Evolutionary conservation across 176 grass and related monocot species (phyloP).

Genomic region (Zea luxurians): DNA sequence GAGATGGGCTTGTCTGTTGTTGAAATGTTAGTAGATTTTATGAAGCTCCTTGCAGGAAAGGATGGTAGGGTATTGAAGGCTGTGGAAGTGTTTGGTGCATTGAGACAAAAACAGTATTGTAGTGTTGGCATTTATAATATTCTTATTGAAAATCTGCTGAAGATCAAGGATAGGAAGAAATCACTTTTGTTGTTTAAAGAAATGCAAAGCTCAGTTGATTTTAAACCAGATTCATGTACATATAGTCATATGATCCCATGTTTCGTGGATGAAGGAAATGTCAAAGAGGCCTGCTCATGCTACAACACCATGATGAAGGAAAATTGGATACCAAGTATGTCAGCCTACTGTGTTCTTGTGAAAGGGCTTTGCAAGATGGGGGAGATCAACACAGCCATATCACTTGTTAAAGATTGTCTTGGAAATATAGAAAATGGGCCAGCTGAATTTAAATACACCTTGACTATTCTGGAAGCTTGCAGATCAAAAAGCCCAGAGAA

Average conservation of each 20-base stretch:
- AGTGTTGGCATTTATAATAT: conserved; percentile 71
- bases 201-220: conserved; percentile 59
- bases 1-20: conserved; percentile 52
- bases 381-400: conserved; percentile 66
- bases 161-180: conserved; percentile 61
- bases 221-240: conserved; percentile 58
- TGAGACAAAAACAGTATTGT: conserved; percentile 58
- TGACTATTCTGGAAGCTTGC: conserved; percentile 77
- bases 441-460: conserved; percentile 90
- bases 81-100: conserved; percentile 60
- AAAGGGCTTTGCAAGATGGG: conserved; percentile 80
- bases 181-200: conserved; percentile 58
- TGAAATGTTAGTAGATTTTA: conserved; percentile 58
- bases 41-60: conserved; percentile 58
- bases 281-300: conserved; percentile 77
- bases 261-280: conserved; percentile 74
- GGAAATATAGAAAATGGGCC: conserved; percentile 83
- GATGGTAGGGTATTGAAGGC: conserved; percentile 56
- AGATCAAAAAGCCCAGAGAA: conserved; percentile 67
- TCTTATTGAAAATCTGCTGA: conserved; percentile 68
- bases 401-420: conserved; percentile 78
- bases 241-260: conserved; percentile 78
- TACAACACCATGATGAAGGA: conserved; percentile 75
- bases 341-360: conserved; percentile 72
- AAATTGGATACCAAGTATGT: conserved; percentile 59